A percentile compares a stretch with the other conserved stretches of the same genome.
phyloP scores from a whole-genome alignment of 1,284 basidiomycete species.

The Apiotrichum veenhuisii region DNA sequence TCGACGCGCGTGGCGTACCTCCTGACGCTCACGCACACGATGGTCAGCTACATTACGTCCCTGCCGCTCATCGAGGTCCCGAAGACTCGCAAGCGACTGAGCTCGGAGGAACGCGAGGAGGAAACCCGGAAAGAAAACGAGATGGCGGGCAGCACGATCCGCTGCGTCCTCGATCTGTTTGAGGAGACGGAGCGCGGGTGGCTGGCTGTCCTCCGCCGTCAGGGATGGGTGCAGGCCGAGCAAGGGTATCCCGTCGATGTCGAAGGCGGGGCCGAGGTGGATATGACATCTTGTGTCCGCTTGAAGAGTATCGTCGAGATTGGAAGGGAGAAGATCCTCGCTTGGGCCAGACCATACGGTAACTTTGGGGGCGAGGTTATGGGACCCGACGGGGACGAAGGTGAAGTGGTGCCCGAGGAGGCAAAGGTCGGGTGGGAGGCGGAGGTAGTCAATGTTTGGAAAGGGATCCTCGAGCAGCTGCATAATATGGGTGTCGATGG shows the following conservation, averaged over 20 bases:
- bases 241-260: conserved; percentile 2
- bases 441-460: conserved; percentile 22
- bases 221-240: conserved; percentile 24
- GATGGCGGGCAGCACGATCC: conserved; percentile 16
- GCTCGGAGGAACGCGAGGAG: neutral
- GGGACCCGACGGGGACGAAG: conserved; percentile 14
- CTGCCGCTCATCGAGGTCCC: conserved; percentile 19
- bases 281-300: conserved; percentile 30
- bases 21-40: conserved; percentile 21
- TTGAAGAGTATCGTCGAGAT: conserved; percentile 28
- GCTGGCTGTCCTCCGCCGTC: conserved; percentile 26
- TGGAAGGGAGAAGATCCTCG: conserved; percentile 24
- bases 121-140: conserved; percentile 2
- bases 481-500: neutral
- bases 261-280: conserved; percentile 15
- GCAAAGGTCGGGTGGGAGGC: conserved; percentile 21
- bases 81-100: neutral
- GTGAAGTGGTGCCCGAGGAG: conserved; percentile 1
- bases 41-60: conserved; percentile 23
- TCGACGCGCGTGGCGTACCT: conserved; percentile 31
- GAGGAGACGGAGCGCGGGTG: conserved; percentile 27
- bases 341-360: conserved; percentile 38
- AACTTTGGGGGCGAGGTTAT: conserved; percentile 24
- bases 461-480: conserved; percentile 19
- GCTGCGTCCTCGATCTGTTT: conserved; percentile 22